Conservation (phyloP, 768 basidiomycete genomes). For the Cystoderma amianthinum region DNA sequence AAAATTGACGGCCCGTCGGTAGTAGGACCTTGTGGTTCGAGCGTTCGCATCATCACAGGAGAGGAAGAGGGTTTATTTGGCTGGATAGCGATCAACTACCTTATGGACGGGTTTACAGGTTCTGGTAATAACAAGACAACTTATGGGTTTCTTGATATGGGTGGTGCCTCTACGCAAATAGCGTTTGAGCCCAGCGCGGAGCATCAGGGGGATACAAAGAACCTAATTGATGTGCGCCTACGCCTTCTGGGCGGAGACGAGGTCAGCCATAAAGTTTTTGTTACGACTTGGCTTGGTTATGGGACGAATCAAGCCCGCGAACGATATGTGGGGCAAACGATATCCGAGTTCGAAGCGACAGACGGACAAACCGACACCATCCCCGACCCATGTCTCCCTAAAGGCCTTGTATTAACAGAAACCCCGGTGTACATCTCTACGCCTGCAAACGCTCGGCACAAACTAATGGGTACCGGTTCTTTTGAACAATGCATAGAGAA, state of each 20-base stretch:
- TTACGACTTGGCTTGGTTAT: conserved; percentile 98
- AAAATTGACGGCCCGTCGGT: conserved; percentile 59
- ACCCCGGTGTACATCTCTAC: conserved; percentile 35
- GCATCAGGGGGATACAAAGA: conserved; percentile 44
- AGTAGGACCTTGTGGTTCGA: conserved; percentile 84
- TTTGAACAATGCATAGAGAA: conserved; percentile 77
- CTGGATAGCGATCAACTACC: conserved; percentile 98
- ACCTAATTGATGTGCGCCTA: conserved; percentile 75
- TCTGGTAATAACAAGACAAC: conserved; percentile 60
- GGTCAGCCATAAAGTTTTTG: conserved; percentile 89
- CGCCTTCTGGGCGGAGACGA: conserved; percentile 80
- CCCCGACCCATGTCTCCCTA: conserved; percentile 88
- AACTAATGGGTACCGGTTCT: conserved; percentile 79
- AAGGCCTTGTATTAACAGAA: conserved; percentile 58
- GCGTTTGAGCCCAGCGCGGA: conserved; percentile 86
- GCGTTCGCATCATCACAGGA: conserved; percentile 90
- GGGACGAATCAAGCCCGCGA: conserved; percentile 97
- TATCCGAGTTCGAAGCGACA: conserved; percentile 47
- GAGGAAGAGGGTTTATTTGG: conserved; percentile 98
- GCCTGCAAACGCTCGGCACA: conserved; percentile 42
- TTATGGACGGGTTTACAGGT: conserved; percentile 89
- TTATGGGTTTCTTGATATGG: conserved; percentile 99
- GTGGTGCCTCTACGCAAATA: conserved; percentile 97
- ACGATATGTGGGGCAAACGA: conserved; percentile 72
- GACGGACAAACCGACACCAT: conserved; percentile 33